A percentile compares a stretch with the other conserved stretches of the same genome.
phyloP scores from a whole-genome alignment of 345 rosid species.

The Salix caprea region DNA sequence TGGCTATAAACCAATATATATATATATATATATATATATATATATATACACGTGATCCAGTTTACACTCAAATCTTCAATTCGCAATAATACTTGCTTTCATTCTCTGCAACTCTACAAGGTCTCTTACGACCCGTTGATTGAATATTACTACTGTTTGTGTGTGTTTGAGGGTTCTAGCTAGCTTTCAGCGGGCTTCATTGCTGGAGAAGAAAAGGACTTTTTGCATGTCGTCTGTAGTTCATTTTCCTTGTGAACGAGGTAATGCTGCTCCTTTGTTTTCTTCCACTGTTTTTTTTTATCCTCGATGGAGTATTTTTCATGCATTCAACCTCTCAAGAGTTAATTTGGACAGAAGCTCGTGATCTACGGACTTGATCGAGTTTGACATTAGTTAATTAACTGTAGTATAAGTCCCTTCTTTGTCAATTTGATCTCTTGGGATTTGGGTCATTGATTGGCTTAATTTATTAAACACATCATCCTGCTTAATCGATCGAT shows the following conservation, averaged over 20 bases:
- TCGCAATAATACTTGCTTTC: constrained; percentile 3
- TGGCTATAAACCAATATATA: neutral
- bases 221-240: neutral
- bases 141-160: neutral
- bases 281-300: neutral
- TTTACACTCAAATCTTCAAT: constrained; percentile 28
- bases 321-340: neutral
- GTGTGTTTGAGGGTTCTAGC: constrained; percentile 8
- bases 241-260: constrained; percentile 32
- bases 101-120: constrained; percentile 17
- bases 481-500: neutral
- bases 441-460: neutral
- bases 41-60: constrained; percentile 6
- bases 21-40: neutral
- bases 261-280: constrained; percentile 7
- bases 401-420: neutral
- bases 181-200: constrained; percentile 28
- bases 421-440: neutral
- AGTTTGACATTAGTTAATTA: constrained; percentile 14
- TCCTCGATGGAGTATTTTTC: neutral
- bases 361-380: constrained; percentile 14
- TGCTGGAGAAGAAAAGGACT: constrained; percentile 44
- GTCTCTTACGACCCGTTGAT: constrained; percentile 14
- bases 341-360: neutral
- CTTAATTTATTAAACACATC: neutral